Base-by-base conservation (phyloP, 805 yeast genomes). In the Grigorovia humatica region DNA sequence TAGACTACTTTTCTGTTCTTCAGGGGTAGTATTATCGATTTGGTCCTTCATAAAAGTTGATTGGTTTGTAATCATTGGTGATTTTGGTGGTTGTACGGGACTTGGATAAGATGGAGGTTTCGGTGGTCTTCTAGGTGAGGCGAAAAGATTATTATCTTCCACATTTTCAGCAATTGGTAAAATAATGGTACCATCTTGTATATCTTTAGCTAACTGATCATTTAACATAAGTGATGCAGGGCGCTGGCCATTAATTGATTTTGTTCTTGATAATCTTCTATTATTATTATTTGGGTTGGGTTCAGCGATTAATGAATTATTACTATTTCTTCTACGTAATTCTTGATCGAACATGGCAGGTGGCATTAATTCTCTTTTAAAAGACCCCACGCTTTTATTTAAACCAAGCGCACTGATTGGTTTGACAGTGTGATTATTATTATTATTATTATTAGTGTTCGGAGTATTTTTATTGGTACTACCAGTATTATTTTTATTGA, bases 121-220 rank as follows among this genome's bases (percentile, higher is more conserved):
- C 1, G 90, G 90, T 0, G 88, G 86, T 59, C 73, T 81, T 66
- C 88, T 74, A n/a, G 88, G 88, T 0, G 88, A 82, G 18, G 74
- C 66, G 61, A 82, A 83, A 40, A 73, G 64, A 9, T 64, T 57
- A 47, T 53, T 59, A 35, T 58, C 56, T 12, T 41, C 52, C 1
- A 53, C 48, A 12, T 50, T 49, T n/a, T 52, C 52, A 7, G 48
- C 46, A 23, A 49, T 43, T 9, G 47, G 47, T 38, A 49, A 40
- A 3, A 44, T 20, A 9, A 49, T 49, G 11, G 48, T 49, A 17
- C 51, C 47, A 18, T 43, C 47, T 27, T 43, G 43, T 15, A 49
- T 44, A 49, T 53, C 53, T 17, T 43, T 48, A 9, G 48, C 29
- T n/a, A 50, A 48, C 40, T 51, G 51, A 19, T 59, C 52, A 51